Conservation (phyloP, 2,329 filamentous ascomycete genomes). For the Tricladium varicosporioides region DNA sequence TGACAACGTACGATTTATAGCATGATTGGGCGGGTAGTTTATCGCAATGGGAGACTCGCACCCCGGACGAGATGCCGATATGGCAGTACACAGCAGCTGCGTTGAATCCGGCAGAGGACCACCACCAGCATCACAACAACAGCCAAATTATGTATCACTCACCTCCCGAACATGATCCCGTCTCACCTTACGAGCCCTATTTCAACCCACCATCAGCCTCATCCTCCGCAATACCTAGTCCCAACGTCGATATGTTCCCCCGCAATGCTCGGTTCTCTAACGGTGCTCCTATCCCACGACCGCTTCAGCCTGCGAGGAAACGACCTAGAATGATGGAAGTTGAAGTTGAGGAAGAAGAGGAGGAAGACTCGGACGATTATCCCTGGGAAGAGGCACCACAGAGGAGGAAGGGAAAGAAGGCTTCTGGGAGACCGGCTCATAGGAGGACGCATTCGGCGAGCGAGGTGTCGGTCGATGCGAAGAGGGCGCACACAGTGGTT, state of each 20-base stretch:
- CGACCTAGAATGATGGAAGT: background rate
- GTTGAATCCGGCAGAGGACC: slow-evolving; percentile 2
- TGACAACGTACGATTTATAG: background rate
- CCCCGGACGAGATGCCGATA: slow-evolving; percentile 4
- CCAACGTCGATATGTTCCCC: background rate
- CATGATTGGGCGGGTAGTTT: slow-evolving; percentile 6
- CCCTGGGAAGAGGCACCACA: slow-evolving; percentile 1
- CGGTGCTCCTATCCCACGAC: background rate
- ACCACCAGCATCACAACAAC: background rate
- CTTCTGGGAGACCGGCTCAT: background rate
- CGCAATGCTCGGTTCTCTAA: background rate
- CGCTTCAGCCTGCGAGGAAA: background rate
- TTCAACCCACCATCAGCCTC: background rate
- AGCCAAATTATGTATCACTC: too few species aligned
- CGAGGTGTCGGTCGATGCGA: slow-evolving; percentile 16
- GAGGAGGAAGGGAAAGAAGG: background rate
- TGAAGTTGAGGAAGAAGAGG: slow-evolving; percentile 3
- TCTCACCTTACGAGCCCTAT: too few species aligned
- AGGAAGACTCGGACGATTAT: slow-evolving; percentile 14
- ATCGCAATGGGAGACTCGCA: slow-evolving; percentile 3
- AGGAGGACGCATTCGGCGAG: slow-evolving; percentile 8
- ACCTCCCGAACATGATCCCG: too few species aligned
- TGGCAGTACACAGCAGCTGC: slow-evolving; percentile 13
- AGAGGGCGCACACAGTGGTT: slow-evolving; percentile 24
- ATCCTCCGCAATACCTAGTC: slow-evolving; percentile 6